Conservation (phyloP, 2,329 filamentous ascomycete genomes). For the Cylindrodendrum hubeiense region DNA sequence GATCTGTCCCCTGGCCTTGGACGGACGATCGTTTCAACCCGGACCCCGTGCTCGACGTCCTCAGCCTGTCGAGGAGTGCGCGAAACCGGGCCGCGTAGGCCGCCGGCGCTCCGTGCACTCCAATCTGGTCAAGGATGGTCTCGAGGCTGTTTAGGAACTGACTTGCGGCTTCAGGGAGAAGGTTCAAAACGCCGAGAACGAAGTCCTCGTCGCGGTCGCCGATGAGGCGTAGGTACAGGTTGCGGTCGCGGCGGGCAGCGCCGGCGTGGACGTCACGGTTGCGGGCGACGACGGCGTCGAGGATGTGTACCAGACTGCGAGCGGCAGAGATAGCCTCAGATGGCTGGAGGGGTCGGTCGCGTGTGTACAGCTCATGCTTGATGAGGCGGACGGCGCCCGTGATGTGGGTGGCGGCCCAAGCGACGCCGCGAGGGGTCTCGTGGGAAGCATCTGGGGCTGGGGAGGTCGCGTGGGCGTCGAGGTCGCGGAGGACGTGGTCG, state of each 20-base stretch:
- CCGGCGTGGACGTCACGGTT: constrained; percentile 52
- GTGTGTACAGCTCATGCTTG: constrained; percentile 54
- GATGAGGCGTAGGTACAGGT: constrained; percentile 63
- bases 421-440: constrained; percentile 54
- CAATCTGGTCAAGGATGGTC: constrained; percentile 48
- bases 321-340: constrained; percentile 60
- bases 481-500: constrained; percentile 58
- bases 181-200: constrained; percentile 57
- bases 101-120: constrained; percentile 48
- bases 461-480: constrained; percentile 51
- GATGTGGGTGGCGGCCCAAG: constrained; percentile 65
- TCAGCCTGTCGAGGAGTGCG: constrained; percentile 47
- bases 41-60: constrained; percentile 41
- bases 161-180: constrained; percentile 58
- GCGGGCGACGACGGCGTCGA: constrained; percentile 57
- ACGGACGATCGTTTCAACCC: constrained; percentile 50
- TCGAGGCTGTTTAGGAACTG: constrained; percentile 57
- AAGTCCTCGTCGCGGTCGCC: constrained; percentile 60
- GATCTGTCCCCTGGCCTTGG: constrained; percentile 39
- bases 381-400: constrained; percentile 58
- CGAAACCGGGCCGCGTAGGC: constrained; percentile 53
- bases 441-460: background rate
- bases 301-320: constrained; percentile 61
- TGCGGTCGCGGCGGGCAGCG: constrained; percentile 50
- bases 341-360: constrained; percentile 51